Base-by-base conservation (phyloP, 768 basidiomycete genomes). In the Rhizopogon roseolus region DNA sequence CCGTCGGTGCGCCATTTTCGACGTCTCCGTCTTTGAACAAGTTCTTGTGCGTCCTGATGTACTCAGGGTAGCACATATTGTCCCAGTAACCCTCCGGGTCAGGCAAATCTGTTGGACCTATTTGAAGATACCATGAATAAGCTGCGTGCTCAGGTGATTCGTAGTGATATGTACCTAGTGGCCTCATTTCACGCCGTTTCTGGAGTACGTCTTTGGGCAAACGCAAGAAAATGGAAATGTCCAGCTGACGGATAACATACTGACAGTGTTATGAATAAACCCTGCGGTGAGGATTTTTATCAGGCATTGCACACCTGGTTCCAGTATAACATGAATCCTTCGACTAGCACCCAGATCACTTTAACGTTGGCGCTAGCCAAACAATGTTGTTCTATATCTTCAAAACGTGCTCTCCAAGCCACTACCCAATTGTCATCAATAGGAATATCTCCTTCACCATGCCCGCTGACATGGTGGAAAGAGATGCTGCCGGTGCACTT, bases 281-380 rank as follows among this genome's bases (percentile, higher is more conserved):
- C 6, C 10, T 13, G 28, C n/a, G 9, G 29, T 29, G n/a, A 44
- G 10, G 4, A 10, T 29, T 3, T n/a, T 6, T 9, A 44, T 29
- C n/a, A 28, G 43, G 10, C 1, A 51, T 39, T 10, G 25, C 16
- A 51, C 62, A 91, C 93, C 65, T 81, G 73, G 64, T 95, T 80
- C 89, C 91, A 97, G 64, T 94, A 97, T 39, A 98, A 69, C 58
- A 98, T 70, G 71, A 99, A 99, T 0, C 97, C 96, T 59, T 98
- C 97, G 1, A 97, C 83, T 43, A 98, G 71, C 4, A 82, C 90
- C 86, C 90, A 94, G 17, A 85, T 70, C 6, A 93, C 63, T 52
- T 76, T 79, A 58, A 78, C 73, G 27, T 77, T 76, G 32, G 70
- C 67, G 44, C 68, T 60, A 37, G 61, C 65, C 54, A 73, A 71